phyloP scores from a whole-genome alignment of 805 yeast genomes.

The Lipomyces japonicus region DNA sequence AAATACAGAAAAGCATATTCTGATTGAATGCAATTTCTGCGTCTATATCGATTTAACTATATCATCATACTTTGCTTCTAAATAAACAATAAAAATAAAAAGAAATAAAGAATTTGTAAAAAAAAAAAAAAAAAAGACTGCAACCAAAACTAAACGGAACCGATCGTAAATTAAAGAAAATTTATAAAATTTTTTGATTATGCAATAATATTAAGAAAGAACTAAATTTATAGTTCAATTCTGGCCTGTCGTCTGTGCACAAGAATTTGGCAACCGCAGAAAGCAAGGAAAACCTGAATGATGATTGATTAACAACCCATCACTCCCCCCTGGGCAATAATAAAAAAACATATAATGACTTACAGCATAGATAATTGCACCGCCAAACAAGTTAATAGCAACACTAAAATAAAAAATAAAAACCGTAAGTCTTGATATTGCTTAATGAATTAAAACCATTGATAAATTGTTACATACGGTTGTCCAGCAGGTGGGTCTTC shows the following conservation, averaged over 20 bases:
- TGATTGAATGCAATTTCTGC: no score
- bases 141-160: background rate
- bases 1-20: no score
- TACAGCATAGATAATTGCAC: constrained; percentile 71
- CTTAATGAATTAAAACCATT: background rate
- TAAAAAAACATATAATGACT: background rate
- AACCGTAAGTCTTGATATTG: background rate
- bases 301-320: background rate
- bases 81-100: background rate
- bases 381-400: constrained; percentile 84
- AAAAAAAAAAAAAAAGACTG: background rate
- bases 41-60: no score
- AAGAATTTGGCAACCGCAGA: constrained; percentile 84
- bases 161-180: background rate
- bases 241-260: constrained; percentile 29
- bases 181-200: background rate
- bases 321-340: background rate
- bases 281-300: constrained; percentile 58
- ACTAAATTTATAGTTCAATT: constrained; percentile 28
- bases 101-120: background rate
- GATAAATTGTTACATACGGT: constrained; percentile 62
- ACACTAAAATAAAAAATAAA: constrained; percentile 45
- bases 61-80: no score
- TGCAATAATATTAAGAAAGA: background rate
- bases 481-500: constrained; percentile 90